Evolutionary conservation across 2,329 filamentous ascomycete species (phyloP).

Genomic region (Epichloe bromicola): DNA sequence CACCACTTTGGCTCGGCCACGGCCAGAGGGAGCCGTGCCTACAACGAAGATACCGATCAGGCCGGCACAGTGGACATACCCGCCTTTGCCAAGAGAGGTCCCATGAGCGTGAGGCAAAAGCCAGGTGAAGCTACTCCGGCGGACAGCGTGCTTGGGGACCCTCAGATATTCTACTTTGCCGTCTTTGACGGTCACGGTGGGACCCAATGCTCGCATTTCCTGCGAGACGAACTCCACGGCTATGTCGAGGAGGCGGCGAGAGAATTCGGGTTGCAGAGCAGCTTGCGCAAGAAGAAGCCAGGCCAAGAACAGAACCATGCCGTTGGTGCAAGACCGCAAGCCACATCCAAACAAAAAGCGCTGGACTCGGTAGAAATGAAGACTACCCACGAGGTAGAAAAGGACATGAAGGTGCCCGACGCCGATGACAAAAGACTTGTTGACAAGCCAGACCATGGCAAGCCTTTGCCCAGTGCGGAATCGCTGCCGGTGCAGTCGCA

Average conservation of each 20-base stretch:
- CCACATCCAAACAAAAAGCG: slow-evolving; percentile 15
- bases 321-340: slow-evolving; percentile 7
- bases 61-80: slow-evolving; percentile 89
- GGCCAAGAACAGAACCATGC: slow-evolving; percentile 8
- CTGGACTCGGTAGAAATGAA: slow-evolving; percentile 33
- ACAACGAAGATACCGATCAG: slow-evolving; percentile 91
- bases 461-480: slow-evolving; percentile 23
- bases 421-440: slow-evolving; percentile 17
- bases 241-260: slow-evolving; percentile 76
- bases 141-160: slow-evolving; percentile 71
- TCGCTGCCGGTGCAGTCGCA: slow-evolving; percentile 37
- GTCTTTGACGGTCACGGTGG: slow-evolving; percentile 96
- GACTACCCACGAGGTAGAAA: slow-evolving; percentile 30
- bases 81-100: slow-evolving; percentile 75
- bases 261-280: slow-evolving; percentile 68
- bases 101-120: slow-evolving; percentile 45
- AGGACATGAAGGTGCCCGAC: slow-evolving; percentile 22
- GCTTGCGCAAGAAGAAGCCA: slow-evolving; percentile 39
- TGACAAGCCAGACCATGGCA: slow-evolving; percentile 23
- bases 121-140: slow-evolving; percentile 52
- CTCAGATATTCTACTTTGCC: slow-evolving; percentile 90
- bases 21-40: slow-evolving; percentile 67
- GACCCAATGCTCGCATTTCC: slow-evolving; percentile 72
- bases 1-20: slow-evolving; percentile 83
- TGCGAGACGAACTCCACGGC: slow-evolving; percentile 70